Conservation (phyloP, 768 basidiomycete genomes). For the Trametes maxima region DNA sequence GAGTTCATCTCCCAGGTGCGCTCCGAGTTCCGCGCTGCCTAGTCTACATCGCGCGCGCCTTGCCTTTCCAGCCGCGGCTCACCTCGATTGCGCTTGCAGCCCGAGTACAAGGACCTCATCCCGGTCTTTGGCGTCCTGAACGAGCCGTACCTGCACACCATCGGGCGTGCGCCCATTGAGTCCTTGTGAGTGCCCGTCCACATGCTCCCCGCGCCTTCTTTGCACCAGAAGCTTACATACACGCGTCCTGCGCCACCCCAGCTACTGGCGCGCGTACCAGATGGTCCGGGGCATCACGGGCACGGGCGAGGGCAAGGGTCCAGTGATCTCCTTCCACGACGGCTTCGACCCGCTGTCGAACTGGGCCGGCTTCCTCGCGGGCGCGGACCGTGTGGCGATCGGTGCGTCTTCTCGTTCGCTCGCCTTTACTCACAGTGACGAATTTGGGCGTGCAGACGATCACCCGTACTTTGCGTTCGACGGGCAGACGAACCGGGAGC, state of each 20-base stretch:
- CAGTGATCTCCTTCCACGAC: constrained; percentile 54
- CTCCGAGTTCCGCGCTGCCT: not conserved
- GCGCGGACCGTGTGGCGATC: constrained; percentile 44
- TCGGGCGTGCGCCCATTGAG: constrained; percentile 55
- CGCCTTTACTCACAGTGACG: not conserved
- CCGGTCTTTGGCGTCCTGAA: constrained; percentile 65
- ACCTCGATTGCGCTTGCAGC: constrained; percentile 26
- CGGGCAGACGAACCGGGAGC: constrained; percentile 32
- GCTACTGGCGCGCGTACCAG: constrained; percentile 59
- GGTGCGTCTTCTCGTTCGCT: constrained; percentile 36
- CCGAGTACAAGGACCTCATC: constrained; percentile 63
- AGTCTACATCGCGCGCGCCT: not conserved
- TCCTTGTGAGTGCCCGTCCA: constrained; percentile 52
- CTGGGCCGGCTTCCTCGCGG: constrained; percentile 42
- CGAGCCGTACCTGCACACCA: constrained; percentile 52
- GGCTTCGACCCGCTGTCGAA: constrained; percentile 51
- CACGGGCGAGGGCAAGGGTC: constrained; percentile 59
- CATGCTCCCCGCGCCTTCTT: constrained; percentile 38
- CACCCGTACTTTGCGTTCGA: constrained; percentile 51
- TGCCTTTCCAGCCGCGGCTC: not conserved
- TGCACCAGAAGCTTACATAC: constrained; percentile 32
- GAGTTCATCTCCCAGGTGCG: constrained; percentile 77
- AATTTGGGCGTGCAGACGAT: constrained; percentile 20
- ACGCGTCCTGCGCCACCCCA: constrained; percentile 31
- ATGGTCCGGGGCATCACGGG: constrained; percentile 77